These are phyloP conservation scores for Ascoidea rubescens DNA, from an alignment of 805 yeast species.

Conservation along the genomic window DNA sequence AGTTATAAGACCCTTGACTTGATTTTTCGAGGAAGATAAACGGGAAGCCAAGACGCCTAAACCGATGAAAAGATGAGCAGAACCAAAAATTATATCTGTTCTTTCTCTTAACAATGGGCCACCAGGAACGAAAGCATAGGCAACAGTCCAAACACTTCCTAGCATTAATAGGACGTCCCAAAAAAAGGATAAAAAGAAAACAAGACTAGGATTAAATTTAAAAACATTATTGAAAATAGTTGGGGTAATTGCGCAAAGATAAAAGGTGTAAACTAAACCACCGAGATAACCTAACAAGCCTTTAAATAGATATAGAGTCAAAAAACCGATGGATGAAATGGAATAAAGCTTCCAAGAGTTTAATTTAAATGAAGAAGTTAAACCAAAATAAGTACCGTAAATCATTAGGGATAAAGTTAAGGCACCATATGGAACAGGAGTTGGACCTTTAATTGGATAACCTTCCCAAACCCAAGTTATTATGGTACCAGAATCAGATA, in stretches of 20 bases:
- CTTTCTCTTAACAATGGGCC: conserved; percentile 83
- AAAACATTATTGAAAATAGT: conserved; percentile 42
- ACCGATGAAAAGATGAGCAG: conserved; percentile 38
- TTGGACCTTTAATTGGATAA: conserved; percentile 73
- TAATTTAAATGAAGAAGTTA: conserved; percentile 12
- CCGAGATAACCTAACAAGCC: conserved; percentile 73
- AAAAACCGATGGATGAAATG: conserved; percentile 34
- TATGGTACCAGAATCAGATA: conserved; percentile 75
- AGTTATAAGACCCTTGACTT: conserved; percentile 12
- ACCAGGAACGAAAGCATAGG: conserved; percentile 96
- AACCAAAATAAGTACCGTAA: conserved; percentile 39
- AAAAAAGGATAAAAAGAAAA: conserved; percentile 35
- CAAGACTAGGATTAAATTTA: conserved; percentile 38
- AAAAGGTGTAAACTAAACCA: conserved; percentile 46
- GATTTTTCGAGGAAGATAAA: neutral
- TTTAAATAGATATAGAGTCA: conserved; percentile 31
- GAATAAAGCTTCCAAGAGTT: conserved; percentile 2
- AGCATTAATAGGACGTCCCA: conserved; percentile 42
- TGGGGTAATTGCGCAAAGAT: conserved; percentile 49
- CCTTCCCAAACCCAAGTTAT: conserved; percentile 98
- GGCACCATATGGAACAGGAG: conserved; percentile 76
- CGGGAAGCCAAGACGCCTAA: conserved; percentile 29
- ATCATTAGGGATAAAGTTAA: conserved; percentile 45
- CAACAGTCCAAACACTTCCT: conserved; percentile 93
- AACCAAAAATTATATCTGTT: conserved; percentile 56